phyloP scores from a whole-genome alignment of 495 filamentous ascomycete genomes.

The Aspergillus diversus region DNA sequence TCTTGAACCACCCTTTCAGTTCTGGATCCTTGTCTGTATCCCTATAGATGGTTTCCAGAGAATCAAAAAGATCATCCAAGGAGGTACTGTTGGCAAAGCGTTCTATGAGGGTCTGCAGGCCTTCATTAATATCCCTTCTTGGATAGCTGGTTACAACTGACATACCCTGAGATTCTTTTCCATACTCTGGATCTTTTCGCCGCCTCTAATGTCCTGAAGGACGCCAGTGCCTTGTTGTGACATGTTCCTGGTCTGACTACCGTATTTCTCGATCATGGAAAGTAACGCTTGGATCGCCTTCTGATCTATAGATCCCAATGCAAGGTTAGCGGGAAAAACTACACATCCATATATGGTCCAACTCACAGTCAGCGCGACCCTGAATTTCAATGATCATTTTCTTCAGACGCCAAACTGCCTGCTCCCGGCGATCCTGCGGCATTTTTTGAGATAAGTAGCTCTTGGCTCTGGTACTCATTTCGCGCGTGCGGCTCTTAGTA shows the following conservation, averaged over 20 bases:
- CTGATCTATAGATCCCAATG: constrained; percentile 56
- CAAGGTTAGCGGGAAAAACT: neutral
- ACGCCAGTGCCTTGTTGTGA: constrained; percentile 64
- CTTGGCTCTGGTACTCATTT: constrained; percentile 53
- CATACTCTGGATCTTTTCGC: constrained; percentile 63
- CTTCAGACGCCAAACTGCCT: constrained; percentile 90
- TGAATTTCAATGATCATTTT: constrained; percentile 98
- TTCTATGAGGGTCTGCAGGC: constrained; percentile 77
- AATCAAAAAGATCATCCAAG: constrained; percentile 78
- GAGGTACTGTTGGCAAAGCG: constrained; percentile 96
- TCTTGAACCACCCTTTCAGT: constrained; percentile 86
- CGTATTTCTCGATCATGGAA: constrained; percentile 82
- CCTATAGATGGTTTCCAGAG: constrained; percentile 85
- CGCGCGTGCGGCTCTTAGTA: constrained; percentile 30
- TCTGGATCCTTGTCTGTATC: constrained; percentile 90
- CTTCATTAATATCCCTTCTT: constrained; percentile 42
- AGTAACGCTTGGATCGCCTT: constrained; percentile 86
- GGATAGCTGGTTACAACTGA: constrained; percentile 8
- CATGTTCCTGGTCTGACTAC: constrained; percentile 68
- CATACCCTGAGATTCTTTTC: constrained; percentile 80
- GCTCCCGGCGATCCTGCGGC: constrained; percentile 91
- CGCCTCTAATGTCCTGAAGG: constrained; percentile 69
- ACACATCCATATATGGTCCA: neutral
- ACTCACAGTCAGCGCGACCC: constrained; percentile 79
- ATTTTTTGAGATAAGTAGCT: constrained; percentile 82